phyloP scores from a whole-genome alignment of 106 monocot species.

The Iris macrosiphon region DNA sequence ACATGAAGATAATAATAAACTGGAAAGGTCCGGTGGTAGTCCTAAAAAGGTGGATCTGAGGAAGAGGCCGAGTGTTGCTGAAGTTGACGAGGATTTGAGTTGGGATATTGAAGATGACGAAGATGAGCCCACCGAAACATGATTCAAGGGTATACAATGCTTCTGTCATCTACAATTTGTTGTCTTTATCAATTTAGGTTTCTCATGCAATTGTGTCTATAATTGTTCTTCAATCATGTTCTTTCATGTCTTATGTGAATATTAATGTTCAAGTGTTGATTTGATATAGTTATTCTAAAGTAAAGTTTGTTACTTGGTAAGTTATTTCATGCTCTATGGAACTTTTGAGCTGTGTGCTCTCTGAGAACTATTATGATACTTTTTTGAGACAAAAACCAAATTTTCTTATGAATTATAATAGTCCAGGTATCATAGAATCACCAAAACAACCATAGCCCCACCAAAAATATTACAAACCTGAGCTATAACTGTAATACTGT shows the following conservation, averaged over 20 bases:
- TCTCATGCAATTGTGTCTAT: slow-evolving; percentile 11
- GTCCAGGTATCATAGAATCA: too few relatives aligned
- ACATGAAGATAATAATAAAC: slow-evolving; percentile 61
- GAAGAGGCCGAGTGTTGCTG: slow-evolving; percentile 48
- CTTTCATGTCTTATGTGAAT: slow-evolving; percentile 12
- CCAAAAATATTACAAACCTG: too few relatives aligned
- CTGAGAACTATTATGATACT: too few relatives aligned
- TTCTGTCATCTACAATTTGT: slow-evolving; percentile 2
- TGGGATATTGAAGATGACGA: slow-evolving; percentile 99
- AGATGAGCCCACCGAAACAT: slow-evolving; percentile 29
- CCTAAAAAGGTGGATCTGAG: slow-evolving; percentile 44
- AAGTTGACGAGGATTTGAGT: slow-evolving; percentile 83
- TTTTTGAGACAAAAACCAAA: too few relatives aligned
- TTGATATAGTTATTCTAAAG: too few relatives aligned
- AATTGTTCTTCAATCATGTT: slow-evolving; percentile 4
- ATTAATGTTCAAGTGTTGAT: neutral
- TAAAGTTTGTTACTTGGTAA: too few relatives aligned
- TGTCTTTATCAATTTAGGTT: slow-evolving; percentile 9
- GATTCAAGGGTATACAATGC: slow-evolving; percentile 24
- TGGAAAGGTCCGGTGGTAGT: slow-evolving; percentile 12
- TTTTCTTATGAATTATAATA: too few relatives aligned
- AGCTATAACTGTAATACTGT: too few relatives aligned
- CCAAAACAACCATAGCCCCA: too few relatives aligned
- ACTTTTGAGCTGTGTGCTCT: too few relatives aligned
- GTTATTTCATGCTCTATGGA: too few relatives aligned